phyloP scores from a whole-genome alignment of 2,329 filamentous ascomycete genomes.

The Diaporthe capsici region DNA sequence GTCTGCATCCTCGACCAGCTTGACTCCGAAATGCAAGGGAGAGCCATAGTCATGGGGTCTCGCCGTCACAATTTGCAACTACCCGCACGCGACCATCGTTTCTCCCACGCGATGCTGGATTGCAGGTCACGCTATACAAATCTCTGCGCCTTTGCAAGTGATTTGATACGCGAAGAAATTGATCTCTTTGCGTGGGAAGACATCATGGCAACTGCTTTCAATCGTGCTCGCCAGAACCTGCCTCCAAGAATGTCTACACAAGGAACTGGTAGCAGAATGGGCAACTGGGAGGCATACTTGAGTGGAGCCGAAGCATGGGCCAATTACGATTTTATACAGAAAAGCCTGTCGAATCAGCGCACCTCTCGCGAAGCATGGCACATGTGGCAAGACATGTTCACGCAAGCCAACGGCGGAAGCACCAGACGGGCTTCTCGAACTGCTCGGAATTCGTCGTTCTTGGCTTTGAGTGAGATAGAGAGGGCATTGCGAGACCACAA shows the following conservation, averaged over 20 bases:
- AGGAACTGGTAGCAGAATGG: not conserved
- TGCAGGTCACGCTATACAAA: not conserved
- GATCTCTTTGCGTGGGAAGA: not conserved
- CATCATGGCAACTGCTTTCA: not conserved
- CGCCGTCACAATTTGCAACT: not conserved
- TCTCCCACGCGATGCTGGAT: not conserved
- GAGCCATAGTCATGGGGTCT: too few species aligned
- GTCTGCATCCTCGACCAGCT: not conserved
- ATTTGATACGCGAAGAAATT: not conserved
- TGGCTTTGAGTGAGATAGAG: not conserved
- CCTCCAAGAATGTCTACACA: not conserved
- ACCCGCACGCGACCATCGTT: not conserved
- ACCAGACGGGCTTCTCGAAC: not conserved
- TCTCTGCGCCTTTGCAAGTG: not conserved
- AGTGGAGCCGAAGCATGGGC: conserved; percentile 7
- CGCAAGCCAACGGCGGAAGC: not conserved
- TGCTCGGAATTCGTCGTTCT: not conserved
- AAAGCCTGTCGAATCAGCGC: not conserved
- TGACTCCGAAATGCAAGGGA: not conserved
- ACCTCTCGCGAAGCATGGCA: not conserved
- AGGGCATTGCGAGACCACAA: not conserved
- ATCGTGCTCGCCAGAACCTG: not conserved
- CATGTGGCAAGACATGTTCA: not conserved
- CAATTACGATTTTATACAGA: not conserved
- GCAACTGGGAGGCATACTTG: not conserved